These are phyloP conservation scores for Cyanodermella asteris DNA, from an alignment of 2,329 filamentous ascomycete species.

Conservation along the genomic window DNA sequence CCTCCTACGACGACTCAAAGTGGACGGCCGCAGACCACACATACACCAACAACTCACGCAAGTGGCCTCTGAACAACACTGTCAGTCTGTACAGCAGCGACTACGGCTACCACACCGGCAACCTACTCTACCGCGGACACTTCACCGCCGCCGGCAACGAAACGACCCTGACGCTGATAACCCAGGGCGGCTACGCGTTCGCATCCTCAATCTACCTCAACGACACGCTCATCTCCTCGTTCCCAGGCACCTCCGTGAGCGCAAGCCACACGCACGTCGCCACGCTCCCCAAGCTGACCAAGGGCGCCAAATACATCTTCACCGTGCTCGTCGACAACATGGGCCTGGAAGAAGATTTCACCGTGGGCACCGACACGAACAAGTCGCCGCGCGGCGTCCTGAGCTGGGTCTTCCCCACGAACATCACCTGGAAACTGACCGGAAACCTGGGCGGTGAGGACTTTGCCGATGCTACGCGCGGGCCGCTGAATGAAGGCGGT, in stretches of 20 bases:
- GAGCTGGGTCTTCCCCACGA: slow-evolving; percentile 16
- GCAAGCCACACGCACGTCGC: slow-evolving; percentile 5
- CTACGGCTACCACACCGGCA: slow-evolving; percentile 13
- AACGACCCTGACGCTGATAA: slow-evolving; percentile 8
- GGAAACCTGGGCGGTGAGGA: slow-evolving; percentile 36
- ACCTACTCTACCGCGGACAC: slow-evolving; percentile 12
- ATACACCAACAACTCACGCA: slow-evolving; percentile 32
- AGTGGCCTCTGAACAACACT: slow-evolving; percentile 8
- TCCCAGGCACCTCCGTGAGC: slow-evolving; percentile 7
- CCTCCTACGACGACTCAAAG: slow-evolving; percentile 42
- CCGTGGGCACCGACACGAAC: slow-evolving; percentile 12
- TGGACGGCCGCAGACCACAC: slow-evolving; percentile 41
- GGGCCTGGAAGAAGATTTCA: slow-evolving; percentile 10
- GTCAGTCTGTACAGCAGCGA: slow-evolving; percentile 12
- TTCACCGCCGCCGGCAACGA: slow-evolving; percentile 12
- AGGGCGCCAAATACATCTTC: slow-evolving; percentile 6
- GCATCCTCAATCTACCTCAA: slow-evolving; percentile 12
- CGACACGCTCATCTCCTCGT: slow-evolving; percentile 11
- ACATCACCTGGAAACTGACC: slow-evolving; percentile 33
- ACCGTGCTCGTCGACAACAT: slow-evolving; percentile 12
- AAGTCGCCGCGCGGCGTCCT: slow-evolving; percentile 35
- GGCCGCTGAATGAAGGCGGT: slow-evolving; percentile 36
- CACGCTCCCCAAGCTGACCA: slow-evolving; percentile 1
- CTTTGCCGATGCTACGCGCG: slow-evolving; percentile 28
- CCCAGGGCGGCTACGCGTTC: slow-evolving; percentile 12